These are phyloP conservation scores for Rhizopogon vesiculosus DNA, from an alignment of 768 basidiomycete genomes.

Conservation along the genomic window DNA sequence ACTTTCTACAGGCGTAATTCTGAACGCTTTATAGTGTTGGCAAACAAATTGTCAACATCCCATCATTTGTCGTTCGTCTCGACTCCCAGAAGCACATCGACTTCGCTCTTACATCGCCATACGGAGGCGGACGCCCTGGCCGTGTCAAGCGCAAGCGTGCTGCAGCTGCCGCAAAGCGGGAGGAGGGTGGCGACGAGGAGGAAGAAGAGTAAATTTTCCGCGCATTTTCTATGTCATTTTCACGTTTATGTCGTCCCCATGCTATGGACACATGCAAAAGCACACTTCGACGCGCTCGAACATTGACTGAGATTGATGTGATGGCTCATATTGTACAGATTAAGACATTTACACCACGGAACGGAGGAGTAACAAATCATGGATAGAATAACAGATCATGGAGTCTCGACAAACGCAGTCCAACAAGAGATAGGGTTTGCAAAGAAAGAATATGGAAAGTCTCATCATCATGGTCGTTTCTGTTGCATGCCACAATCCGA, in stretches of 20 bases:
- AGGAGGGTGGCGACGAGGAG: conserved; percentile 85
- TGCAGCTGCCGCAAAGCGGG: conserved; percentile 86
- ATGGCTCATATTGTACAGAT: neutral
- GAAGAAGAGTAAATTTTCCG: conserved; percentile 69
- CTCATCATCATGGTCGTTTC: no score
- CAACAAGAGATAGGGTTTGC: no score
- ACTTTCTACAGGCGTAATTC: neutral
- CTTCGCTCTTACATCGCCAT: conserved; percentile 95
- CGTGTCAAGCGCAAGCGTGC: conserved; percentile 99
- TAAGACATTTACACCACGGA: no score
- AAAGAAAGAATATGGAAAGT: no score
- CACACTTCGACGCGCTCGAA: conserved; percentile 13
- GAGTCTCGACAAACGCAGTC: no score
- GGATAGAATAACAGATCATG: no score
- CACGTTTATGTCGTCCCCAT: conserved; percentile 25
- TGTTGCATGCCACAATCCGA: no score
- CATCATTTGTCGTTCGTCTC: conserved; percentile 97
- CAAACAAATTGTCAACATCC: conserved; percentile 98
- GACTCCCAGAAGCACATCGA: conserved; percentile 99
- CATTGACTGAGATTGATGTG: neutral
- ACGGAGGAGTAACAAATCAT: no score
- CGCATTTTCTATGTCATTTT: conserved; percentile 20
- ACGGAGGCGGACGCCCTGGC: conserved; percentile 90
- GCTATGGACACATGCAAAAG: conserved; percentile 27
- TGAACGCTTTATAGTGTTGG: conserved; percentile 65